Evolutionary conservation across 202 grass and related monocot genomes (phyloP).

Genomic region (Carex arenaria): DNA sequence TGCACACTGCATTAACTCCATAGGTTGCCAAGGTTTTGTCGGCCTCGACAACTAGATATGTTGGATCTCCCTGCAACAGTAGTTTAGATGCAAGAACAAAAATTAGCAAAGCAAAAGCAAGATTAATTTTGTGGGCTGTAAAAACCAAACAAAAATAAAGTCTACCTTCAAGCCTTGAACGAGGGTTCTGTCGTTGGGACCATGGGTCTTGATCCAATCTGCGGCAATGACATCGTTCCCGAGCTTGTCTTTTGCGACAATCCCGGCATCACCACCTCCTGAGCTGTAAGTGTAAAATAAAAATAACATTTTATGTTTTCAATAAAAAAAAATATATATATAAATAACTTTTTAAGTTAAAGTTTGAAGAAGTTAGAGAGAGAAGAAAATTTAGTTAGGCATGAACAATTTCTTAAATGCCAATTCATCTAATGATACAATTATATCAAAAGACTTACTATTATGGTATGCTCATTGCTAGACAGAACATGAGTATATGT

Average conservation of each 20-base stretch:
- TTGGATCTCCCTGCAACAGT: slow-evolving; percentile 67
- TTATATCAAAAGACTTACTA: background rate
- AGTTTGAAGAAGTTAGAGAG: slow-evolving; percentile 2
- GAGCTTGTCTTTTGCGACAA: slow-evolving; percentile 70
- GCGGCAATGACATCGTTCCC: slow-evolving; percentile 47
- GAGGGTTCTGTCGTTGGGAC: slow-evolving; percentile 71
- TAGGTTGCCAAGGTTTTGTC: slow-evolving; percentile 78
- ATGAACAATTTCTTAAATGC: background rate
- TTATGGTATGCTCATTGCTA: background rate
- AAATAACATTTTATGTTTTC: background rate
- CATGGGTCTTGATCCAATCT: slow-evolving; percentile 65
- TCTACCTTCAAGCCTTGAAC: slow-evolving; percentile 62
- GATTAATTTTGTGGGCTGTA: background rate
- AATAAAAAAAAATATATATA: too few species aligned
- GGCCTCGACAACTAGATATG: slow-evolving; percentile 79
- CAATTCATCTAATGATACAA: background rate
- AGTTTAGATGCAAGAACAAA: background rate
- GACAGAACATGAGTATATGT: background rate
- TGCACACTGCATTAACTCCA: slow-evolving; percentile 87
- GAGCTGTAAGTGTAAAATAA: slow-evolving; percentile 27
- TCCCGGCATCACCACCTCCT: slow-evolving; percentile 33
- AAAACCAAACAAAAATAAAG: background rate
- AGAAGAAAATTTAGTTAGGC: background rate
- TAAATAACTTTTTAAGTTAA: background rate
- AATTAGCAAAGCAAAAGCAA: background rate